Evolutionary conservation across 306 rosid genomes (phyloP).

Genomic region (Medicago lupulina): DNA sequence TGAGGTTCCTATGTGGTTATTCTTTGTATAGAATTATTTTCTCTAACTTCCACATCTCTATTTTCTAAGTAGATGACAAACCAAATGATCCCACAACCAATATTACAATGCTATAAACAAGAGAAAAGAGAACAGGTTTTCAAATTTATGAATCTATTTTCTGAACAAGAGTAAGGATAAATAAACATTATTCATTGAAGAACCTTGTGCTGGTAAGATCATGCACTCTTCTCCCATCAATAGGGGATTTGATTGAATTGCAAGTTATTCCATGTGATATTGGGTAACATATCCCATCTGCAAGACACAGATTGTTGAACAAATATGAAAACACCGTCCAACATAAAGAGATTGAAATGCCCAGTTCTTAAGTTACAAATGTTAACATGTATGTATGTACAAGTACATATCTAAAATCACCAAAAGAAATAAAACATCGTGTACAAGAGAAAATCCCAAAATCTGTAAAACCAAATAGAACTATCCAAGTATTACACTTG

Average conservation of each 20-base stretch:
- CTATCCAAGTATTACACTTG: background rate
- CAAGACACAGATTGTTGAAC: slow-evolving; percentile 47
- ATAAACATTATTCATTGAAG: slow-evolving; percentile 27
- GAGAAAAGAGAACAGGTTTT: slow-evolving; percentile 23
- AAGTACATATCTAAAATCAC: slow-evolving; percentile 13
- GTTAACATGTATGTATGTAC: background rate
- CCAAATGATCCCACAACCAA: slow-evolving; percentile 25
- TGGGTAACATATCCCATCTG: slow-evolving; percentile 72
- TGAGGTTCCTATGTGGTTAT: too few species aligned
- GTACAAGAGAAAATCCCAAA: slow-evolving; percentile 13
- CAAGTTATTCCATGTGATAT: slow-evolving; percentile 55
- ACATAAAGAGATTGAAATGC: slow-evolving; percentile 29
- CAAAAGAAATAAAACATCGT: background rate
- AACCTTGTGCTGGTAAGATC: slow-evolving; percentile 62
- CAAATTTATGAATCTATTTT: slow-evolving; percentile 14
- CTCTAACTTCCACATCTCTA: background rate
- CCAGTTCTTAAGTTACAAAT: background rate
- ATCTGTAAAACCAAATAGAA: background rate
- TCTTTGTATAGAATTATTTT: background rate
- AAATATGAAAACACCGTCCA: slow-evolving; percentile 42
- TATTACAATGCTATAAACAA: slow-evolving; percentile 16
- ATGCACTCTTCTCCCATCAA: slow-evolving; percentile 61
- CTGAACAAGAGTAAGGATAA: slow-evolving; percentile 27
- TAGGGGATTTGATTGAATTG: slow-evolving; percentile 58
- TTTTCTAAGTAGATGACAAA: slow-evolving; percentile 20